Conservation (phyloP, 768 basidiomycete species). For the Favolaschia claudopus region DNA sequence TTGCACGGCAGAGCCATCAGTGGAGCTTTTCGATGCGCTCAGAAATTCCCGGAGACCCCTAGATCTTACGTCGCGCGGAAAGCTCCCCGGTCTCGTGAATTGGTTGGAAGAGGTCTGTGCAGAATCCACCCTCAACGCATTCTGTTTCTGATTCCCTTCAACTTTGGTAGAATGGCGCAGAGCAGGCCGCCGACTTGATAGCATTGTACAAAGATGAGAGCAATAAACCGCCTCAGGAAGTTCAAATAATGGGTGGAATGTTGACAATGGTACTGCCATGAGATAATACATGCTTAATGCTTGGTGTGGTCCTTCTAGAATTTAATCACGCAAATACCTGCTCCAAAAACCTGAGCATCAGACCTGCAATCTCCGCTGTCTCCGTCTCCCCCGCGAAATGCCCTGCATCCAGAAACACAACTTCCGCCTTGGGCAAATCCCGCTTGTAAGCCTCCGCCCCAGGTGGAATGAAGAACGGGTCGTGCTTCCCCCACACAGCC, state of each 20-base stretch:
- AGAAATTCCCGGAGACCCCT: not conserved
- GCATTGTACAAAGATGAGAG: not conserved
- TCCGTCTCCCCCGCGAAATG: slow-evolving; percentile 57
- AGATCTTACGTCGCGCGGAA: not conserved
- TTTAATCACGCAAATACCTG: slow-evolving; percentile 1
- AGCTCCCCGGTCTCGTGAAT: not conserved
- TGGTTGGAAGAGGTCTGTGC: not conserved
- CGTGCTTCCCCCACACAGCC: slow-evolving; percentile 57
- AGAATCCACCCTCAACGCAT: no score
- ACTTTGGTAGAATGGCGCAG: not conserved
- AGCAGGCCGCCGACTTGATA: not conserved
- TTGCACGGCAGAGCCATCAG: not conserved
- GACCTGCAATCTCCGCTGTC: slow-evolving; percentile 41
- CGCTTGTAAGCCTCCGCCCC: slow-evolving; percentile 55
- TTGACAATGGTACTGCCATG: not conserved
- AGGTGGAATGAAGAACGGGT: slow-evolving; percentile 48
- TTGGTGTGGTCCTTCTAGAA: not conserved
- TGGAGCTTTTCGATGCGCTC: slow-evolving; percentile 1
- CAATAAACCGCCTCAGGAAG: not conserved
- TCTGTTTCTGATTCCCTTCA: not conserved
- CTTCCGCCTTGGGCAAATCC: slow-evolving; percentile 44
- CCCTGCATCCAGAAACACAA: slow-evolving; percentile 49
- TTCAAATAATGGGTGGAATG: not conserved
- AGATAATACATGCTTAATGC: no score
- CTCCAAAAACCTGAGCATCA: slow-evolving; percentile 41